Evolutionary conservation across 805 yeast genomes (phyloP).

Genomic region (Ogataea ganodermae): DNA sequence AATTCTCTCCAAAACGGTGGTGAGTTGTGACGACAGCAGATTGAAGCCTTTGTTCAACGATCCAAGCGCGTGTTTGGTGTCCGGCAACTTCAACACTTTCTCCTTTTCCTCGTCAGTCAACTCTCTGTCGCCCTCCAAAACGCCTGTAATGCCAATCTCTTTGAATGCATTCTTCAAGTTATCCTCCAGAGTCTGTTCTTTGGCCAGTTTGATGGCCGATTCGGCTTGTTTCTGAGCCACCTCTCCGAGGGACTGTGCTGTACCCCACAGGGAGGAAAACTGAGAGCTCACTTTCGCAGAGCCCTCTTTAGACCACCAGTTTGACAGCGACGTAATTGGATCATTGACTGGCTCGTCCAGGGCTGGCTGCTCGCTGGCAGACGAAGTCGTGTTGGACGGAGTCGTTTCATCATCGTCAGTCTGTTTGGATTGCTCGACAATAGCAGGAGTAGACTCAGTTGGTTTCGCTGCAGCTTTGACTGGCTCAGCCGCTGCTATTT

Average conservation of each 20-base stretch:
- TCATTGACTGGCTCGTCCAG: conserved; percentile 39
- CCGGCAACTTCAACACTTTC: conserved; percentile 32
- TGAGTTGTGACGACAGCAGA: conserved; percentile 33
- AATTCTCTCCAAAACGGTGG: conserved; percentile 42
- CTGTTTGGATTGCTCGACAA: conserved; percentile 21
- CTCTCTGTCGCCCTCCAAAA: conserved; percentile 38
- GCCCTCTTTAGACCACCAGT: conserved; percentile 77
- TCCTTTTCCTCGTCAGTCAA: conserved; percentile 34
- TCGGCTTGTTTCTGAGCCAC: conserved; percentile 52
- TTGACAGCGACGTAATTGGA: conserved; percentile 65
- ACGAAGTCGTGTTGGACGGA: conserved; percentile 6
- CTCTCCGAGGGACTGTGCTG: conserved; percentile 45
- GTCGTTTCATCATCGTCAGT: conserved; percentile 11
- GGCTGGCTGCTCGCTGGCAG: conserved; percentile 5
- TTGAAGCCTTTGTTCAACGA: conserved; percentile 40
- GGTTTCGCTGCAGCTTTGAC: background rate
- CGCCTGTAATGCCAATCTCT: conserved; percentile 43
- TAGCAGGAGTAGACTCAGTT: conserved; percentile 1
- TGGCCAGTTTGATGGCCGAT: conserved; percentile 51
- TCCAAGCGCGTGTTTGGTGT: conserved; percentile 36
- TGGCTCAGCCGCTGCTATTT: background rate
- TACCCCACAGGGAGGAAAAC: conserved; percentile 68
- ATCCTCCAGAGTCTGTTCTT: conserved; percentile 37
- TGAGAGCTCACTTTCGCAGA: conserved; percentile 62
- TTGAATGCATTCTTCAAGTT: conserved; percentile 40